Conservation (phyloP, 768 basidiomycete species). For the Suillus bovinus region DNA sequence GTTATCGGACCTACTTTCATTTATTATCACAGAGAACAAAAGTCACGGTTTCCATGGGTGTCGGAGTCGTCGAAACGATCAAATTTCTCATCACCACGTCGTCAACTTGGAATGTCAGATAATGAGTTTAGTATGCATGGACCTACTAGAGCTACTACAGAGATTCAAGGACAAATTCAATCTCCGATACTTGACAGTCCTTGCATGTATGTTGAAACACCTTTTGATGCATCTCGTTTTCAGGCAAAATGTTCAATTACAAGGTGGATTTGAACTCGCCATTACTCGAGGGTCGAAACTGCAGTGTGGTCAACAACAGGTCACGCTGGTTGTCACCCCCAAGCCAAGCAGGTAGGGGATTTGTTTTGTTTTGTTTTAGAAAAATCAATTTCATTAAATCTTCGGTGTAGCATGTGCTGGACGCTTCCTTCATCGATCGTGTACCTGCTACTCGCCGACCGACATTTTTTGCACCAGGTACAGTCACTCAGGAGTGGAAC, state of each 20-base stretch:
- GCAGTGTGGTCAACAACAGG: too few relatives aligned
- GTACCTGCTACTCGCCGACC: not conserved
- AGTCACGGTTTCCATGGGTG: not conserved
- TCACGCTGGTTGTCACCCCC: not conserved
- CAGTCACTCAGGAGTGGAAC: not conserved
- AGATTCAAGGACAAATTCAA: not conserved
- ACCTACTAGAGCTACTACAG: too few relatives aligned
- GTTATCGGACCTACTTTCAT: not conserved
- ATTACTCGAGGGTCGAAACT: too few relatives aligned
- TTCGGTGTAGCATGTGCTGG: not conserved
- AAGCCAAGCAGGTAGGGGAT: not conserved
- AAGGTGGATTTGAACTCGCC: not conserved
- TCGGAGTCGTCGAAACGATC: not conserved
- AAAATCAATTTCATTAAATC: not conserved
- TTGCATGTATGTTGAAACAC: not conserved
- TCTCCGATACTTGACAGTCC: not conserved
- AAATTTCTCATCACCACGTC: not conserved
- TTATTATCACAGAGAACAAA: not conserved
- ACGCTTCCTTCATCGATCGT: not conserved
- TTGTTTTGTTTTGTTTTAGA: too few relatives aligned
- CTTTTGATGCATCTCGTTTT: not conserved
- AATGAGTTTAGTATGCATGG: not conserved
- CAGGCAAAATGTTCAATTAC: not conserved
- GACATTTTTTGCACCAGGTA: not conserved
- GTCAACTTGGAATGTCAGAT: not conserved